Evolutionary conservation across 192 early-diverging fungal genomes (phyloP).

Genomic region (Entomortierella lignicola): DNA sequence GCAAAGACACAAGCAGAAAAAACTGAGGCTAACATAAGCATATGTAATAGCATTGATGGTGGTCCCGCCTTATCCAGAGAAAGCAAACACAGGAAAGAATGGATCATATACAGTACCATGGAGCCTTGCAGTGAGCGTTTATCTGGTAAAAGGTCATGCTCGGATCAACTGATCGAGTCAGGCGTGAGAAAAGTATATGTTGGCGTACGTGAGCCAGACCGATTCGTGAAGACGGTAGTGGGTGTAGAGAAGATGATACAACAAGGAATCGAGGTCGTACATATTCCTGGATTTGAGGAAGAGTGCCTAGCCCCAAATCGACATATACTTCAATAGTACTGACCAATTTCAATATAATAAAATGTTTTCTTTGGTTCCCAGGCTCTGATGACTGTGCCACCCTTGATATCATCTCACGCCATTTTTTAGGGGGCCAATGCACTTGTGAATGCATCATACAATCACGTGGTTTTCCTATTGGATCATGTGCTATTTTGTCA

Average conservation of each 20-base stretch:
- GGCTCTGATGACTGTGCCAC: too few relatives aligned
- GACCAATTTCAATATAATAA: too few relatives aligned
- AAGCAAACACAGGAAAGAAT: slow-evolving; percentile 45
- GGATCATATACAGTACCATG: slow-evolving; percentile 96
- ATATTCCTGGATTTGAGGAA: slow-evolving; percentile 77
- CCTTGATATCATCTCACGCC: too few relatives aligned
- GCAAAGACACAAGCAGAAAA: background rate
- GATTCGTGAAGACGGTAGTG: slow-evolving; percentile 82
- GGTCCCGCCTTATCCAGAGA: too few relatives aligned
- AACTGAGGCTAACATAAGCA: background rate
- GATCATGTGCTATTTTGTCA: too few relatives aligned
- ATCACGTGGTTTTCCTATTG: too few relatives aligned
- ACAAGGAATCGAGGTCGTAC: slow-evolving; percentile 80
- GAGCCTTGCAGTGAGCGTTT: slow-evolving; percentile 88
- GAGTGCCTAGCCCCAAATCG: slow-evolving; percentile 78
- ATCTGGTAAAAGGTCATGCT: slow-evolving; percentile 82
- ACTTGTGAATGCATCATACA: too few relatives aligned
- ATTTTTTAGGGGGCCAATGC: too few relatives aligned
- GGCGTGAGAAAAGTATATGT: slow-evolving; percentile 81
- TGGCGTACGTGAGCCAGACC: slow-evolving; percentile 88
- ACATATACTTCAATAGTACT: slow-evolving; percentile 61
- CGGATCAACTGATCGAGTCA: slow-evolving; percentile 76
- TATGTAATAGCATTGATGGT: background rate
- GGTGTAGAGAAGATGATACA: slow-evolving; percentile 75
- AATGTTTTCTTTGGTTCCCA: slow-evolving; percentile 2